A percentile compares a stretch with the other conserved stretches of the same genome.
Conservation (phyloP, 805 yeast genomes). For the Metschnikowia hibisci region DNA sequence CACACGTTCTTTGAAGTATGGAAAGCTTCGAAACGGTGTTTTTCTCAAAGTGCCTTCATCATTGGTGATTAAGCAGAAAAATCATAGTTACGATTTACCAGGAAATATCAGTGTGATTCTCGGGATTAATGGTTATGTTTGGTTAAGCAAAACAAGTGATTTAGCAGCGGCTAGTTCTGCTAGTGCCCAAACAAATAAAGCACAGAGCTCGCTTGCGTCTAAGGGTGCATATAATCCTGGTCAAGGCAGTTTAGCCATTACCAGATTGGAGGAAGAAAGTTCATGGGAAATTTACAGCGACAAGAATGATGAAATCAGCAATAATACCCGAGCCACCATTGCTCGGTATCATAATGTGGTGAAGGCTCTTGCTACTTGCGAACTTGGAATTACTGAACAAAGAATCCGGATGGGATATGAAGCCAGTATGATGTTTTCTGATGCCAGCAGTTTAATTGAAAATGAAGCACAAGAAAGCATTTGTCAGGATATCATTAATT, state of each 20-base stretch:
- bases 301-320: constrained; percentile 69
- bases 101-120: constrained; percentile 89
- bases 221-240: constrained; percentile 48
- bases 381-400: constrained; percentile 80
- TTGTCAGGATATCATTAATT: constrained; percentile 66
- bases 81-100: constrained; percentile 84
- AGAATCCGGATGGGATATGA: constrained; percentile 82
- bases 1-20: constrained; percentile 92
- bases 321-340: constrained; percentile 63
- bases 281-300: constrained; percentile 95
- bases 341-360: constrained; percentile 83
- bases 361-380: constrained; percentile 75
- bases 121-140: constrained; percentile 92
- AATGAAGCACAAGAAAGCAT: constrained; percentile 68
- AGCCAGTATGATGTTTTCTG: constrained; percentile 73
- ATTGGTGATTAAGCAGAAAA: constrained; percentile 76
- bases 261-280: constrained; percentile 86
- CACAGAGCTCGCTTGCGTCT: constrained; percentile 39
- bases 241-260: constrained; percentile 62
- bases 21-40: constrained; percentile 88
- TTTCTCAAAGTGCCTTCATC: constrained; percentile 79
- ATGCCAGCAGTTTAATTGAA: constrained; percentile 49
- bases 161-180: constrained; percentile 20
- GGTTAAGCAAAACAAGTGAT: constrained; percentile 71
- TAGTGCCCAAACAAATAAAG: constrained; percentile 26